These are phyloP conservation scores for Neurospora sp. DNA, from an alignment of 495 filamentous ascomycete genomes.

Conservation along the genomic window DNA sequence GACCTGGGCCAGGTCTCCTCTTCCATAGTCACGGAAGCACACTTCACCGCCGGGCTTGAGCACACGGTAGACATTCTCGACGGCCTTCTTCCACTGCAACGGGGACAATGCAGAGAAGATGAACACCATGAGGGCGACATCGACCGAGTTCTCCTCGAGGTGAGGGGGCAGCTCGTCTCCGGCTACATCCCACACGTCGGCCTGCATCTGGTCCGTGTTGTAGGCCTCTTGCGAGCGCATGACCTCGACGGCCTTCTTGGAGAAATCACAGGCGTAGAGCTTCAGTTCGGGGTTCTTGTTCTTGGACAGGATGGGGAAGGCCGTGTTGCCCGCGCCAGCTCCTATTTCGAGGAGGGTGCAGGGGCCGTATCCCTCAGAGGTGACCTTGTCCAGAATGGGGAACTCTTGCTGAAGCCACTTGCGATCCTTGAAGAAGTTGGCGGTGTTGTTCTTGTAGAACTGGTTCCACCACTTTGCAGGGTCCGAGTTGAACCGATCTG, in stretches of 20 bases:
- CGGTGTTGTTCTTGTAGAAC: slow-evolving; percentile 91
- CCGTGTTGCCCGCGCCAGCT: slow-evolving; percentile 91
- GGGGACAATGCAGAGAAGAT: slow-evolving; percentile 90
- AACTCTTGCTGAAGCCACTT: slow-evolving; percentile 97
- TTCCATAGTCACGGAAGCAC: slow-evolving; percentile 90
- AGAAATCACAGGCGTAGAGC: slow-evolving; percentile 90
- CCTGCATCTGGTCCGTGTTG: slow-evolving; percentile 55
- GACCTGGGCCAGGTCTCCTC: slow-evolving; percentile 92
- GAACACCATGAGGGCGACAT: slow-evolving; percentile 89
- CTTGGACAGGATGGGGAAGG: slow-evolving; percentile 72
- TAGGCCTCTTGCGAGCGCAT: slow-evolving; percentile 62
- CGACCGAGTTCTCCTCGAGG: slow-evolving; percentile 63
- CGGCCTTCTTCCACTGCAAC: slow-evolving; percentile 69
- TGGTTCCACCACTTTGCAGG: slow-evolving; percentile 94
- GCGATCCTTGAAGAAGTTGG: slow-evolving; percentile 96
- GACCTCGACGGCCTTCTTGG: slow-evolving; percentile 77
- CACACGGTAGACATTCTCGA: slow-evolving; percentile 69
- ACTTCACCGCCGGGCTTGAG: slow-evolving; percentile 85
- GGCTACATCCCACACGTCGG: slow-evolving; percentile 88
- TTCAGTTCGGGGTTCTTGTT: slow-evolving; percentile 72
- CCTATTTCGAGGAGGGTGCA: slow-evolving; percentile 76
- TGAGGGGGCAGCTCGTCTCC: slow-evolving; percentile 61
- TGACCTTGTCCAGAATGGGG: slow-evolving; percentile 64
- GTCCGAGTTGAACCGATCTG: slow-evolving; percentile 70
- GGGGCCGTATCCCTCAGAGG: slow-evolving; percentile 48